These are phyloP conservation scores for Pseudogymnoascus pannorum DNA, from an alignment of 2,329 filamentous ascomycete genomes.

Conservation along the genomic window DNA sequence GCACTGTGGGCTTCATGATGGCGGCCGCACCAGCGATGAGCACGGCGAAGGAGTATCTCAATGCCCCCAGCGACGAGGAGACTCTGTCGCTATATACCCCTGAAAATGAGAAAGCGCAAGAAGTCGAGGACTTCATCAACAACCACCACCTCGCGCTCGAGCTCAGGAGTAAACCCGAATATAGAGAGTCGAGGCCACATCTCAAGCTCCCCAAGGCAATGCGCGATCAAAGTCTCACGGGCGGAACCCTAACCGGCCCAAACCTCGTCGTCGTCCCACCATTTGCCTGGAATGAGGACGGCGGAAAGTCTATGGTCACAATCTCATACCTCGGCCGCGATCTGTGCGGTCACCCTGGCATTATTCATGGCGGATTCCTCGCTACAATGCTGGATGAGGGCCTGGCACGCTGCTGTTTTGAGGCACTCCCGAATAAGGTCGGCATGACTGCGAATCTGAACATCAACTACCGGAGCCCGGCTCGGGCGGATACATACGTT, in stretches of 20 bases:
- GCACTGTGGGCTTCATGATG: slow-evolving; percentile 48
- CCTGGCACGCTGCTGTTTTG: slow-evolving; percentile 80
- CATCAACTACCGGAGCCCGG: slow-evolving; percentile 75
- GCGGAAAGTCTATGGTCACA: slow-evolving; percentile 61
- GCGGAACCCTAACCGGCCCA: slow-evolving; percentile 67
- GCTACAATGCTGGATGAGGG: slow-evolving; percentile 93
- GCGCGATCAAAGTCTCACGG: slow-evolving; percentile 71
- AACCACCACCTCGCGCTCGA: slow-evolving; percentile 65
- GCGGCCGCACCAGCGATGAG: slow-evolving; percentile 45
- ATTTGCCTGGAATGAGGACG: slow-evolving; percentile 64
- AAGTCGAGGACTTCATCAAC: slow-evolving; percentile 67
- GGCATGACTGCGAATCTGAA: slow-evolving; percentile 81
- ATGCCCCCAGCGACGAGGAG: slow-evolving; percentile 62
- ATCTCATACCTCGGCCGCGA: slow-evolving; percentile 71
- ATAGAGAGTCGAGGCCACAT: slow-evolving; percentile 74
- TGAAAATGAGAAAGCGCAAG: slow-evolving; percentile 41
- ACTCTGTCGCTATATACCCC: slow-evolving; percentile 60
- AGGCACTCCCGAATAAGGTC: slow-evolving; percentile 76
- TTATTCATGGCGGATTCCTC: slow-evolving; percentile 83
- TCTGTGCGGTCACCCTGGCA: slow-evolving; percentile 82
- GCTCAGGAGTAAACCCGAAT: slow-evolving; percentile 59
- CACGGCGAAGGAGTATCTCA: slow-evolving; percentile 40
- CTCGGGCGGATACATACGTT: slow-evolving; percentile 65
- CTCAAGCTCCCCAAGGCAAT: slow-evolving; percentile 71
- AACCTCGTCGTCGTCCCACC: slow-evolving; percentile 76